A percentile compares a stretch with the other conserved stretches of the same genome.
Conservation (phyloP, 208 protist species). For the Trypanosoma caninum region DNA sequence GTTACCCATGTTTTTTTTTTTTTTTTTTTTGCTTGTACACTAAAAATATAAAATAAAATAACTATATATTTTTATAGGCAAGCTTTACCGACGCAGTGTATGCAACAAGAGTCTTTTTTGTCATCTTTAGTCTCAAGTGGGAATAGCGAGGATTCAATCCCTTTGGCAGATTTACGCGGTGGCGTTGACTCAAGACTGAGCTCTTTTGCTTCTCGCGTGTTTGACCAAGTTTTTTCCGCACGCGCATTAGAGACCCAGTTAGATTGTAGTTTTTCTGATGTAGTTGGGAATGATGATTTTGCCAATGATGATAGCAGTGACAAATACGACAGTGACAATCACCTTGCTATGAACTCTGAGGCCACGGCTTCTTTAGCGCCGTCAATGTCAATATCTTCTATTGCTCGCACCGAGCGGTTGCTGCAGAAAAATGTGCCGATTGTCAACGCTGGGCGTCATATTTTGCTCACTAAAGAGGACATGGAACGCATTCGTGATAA, state of each 20-base stretch:
- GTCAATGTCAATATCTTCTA: conserved; percentile 33
- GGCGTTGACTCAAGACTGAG: conserved; percentile 12
- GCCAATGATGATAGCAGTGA: background rate
- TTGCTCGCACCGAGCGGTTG: conserved; percentile 47
- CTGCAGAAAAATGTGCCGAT: conserved; percentile 47
- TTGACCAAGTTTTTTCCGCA: conserved; percentile 40
- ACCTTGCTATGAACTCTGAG: conserved; percentile 9
- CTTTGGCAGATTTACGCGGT: background rate
- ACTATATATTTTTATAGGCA: no score
- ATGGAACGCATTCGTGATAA: conserved; percentile 50
- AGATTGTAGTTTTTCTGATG: background rate
- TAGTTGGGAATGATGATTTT: background rate
- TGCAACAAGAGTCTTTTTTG: conserved; percentile 3
- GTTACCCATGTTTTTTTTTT: background rate
- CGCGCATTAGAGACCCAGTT: conserved; percentile 27
- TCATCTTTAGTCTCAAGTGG: background rate
- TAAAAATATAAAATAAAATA: no score
- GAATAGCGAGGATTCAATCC: background rate
- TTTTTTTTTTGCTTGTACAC: no score
- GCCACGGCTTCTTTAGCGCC: conserved; percentile 12
- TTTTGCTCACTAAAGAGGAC: conserved; percentile 55
- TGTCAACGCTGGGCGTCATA: conserved; percentile 37
- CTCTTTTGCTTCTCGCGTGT: conserved; percentile 22
- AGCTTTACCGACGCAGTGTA: no score
- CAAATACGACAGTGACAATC: background rate